Base-by-base conservation (phyloP, 2,329 filamentous ascomycete species). In the Penicillium freii region DNA sequence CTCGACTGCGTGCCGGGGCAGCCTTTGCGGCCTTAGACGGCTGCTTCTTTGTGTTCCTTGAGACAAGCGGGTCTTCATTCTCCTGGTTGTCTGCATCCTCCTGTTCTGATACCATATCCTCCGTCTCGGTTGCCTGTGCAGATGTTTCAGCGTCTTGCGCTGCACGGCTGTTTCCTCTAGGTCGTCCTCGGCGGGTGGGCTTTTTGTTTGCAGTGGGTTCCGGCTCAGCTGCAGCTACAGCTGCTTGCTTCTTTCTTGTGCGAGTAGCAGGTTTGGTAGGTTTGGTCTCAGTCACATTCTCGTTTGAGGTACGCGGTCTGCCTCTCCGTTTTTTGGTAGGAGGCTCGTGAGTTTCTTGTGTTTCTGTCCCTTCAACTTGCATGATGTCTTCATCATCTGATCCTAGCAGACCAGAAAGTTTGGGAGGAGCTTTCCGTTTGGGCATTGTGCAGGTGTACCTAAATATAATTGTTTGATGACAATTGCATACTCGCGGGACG, bases 381-480 rank as follows among this genome's bases (percentile, higher is more conserved):
- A 70, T 68, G 8, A 73, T 62, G 52, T 78, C 75, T 36, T 79
- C 76, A 60, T 73, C 72, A 39, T 82, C 80, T 15, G 78, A 80
- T 47, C 78, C 79, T 10, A 81, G 65, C 23, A 82, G 63, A 10
- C 74, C 75, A 34, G 80, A 79, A 17, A 82, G 61, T 53, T 76
- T 77, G 34, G 76, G 67, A 15, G 71, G 60, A 8, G 71, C 73
- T 59, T 79, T 79, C 45, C 74, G 64, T 61, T 77, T 77, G 10
- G 75, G 72, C 74, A 77, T 77, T 23, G 33, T 54, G 45, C 23
- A 55, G 25, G 23, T 38, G 9, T 40, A 27, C 11, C 44, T 47
- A 48, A 13, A 21, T 44, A 51, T 23, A 51, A 23, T 27, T 36
- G 29, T 36, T 46, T 27, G 46, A 48, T 17, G 23, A 21, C 43